A percentile compares a stretch with the other conserved stretches of the same genome.
phyloP scores from a whole-genome alignment of 345 rosid species.

The Rhodamnia argentea region DNA sequence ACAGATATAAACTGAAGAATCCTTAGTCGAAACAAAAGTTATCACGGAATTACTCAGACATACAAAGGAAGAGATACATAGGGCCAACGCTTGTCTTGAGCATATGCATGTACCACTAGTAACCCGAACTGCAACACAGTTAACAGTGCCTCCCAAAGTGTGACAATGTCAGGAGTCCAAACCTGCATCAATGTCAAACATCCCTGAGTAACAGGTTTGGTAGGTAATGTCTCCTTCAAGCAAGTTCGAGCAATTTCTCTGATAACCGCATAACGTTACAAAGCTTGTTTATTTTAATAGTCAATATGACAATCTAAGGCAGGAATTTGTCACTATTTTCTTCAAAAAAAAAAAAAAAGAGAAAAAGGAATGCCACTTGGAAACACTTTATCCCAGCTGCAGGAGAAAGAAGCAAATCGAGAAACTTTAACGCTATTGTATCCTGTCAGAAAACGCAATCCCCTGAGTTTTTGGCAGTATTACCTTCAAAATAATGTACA shows the following conservation, averaged over 20 bases:
- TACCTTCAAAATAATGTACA: constrained; percentile 90
- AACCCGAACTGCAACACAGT: constrained; percentile 79
- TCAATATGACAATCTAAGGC: neutral
- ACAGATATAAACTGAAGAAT: neutral
- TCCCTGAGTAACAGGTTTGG: neutral
- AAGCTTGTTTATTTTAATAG: neutral
- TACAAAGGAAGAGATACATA: constrained; percentile 81
- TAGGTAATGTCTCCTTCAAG: neutral
- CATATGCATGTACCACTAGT: constrained; percentile 71
- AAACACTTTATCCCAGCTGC: neutral
- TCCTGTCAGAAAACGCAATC: neutral
- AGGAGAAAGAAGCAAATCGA: neutral
- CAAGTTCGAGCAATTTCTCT: neutral
- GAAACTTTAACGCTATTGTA: neutral
- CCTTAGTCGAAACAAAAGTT: neutral
- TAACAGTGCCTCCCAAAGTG: constrained; percentile 77
- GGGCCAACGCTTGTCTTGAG: constrained; percentile 96
- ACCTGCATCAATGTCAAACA: constrained; percentile 36
- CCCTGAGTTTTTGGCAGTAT: neutral
- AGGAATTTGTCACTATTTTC: neutral
- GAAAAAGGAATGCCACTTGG: neutral
- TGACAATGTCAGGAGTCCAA: constrained; percentile 83
- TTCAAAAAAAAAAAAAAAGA: neutral
- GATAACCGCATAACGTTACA: neutral
- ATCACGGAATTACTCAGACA: constrained; percentile 2